Evolutionary conservation across 768 basidiomycete species (phyloP).

Genomic region (Coprinopsis strossmayeri): DNA sequence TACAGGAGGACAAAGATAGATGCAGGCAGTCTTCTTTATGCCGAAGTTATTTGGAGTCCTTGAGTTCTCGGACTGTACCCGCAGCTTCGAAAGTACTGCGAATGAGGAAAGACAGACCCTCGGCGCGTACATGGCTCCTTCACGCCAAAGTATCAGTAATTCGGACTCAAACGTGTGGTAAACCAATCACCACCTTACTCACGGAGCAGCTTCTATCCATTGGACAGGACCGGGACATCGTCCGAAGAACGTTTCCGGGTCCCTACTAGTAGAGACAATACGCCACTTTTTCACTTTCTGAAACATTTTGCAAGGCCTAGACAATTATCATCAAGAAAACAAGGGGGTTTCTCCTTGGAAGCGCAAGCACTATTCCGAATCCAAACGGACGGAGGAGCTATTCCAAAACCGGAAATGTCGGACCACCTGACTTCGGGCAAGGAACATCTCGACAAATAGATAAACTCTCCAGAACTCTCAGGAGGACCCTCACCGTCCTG

Average conservation of each 20-base stretch:
- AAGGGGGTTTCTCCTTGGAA: too few relatives aligned
- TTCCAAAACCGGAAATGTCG: conserved; percentile 1
- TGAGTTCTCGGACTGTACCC: too few relatives aligned
- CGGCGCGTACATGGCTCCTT: not conserved
- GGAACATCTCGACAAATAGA: not conserved
- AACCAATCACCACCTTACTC: not conserved
- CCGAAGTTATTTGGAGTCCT: too few relatives aligned
- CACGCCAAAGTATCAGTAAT: not conserved
- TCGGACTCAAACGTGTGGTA: not conserved
- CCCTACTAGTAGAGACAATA: not conserved
- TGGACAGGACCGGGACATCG: not conserved
- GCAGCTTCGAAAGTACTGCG: not conserved
- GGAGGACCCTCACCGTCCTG: conserved; percentile 3
- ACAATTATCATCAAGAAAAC: not conserved
- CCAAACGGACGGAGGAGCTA: not conserved
- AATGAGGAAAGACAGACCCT: not conserved
- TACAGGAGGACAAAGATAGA: too few relatives aligned
- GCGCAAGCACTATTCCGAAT: not conserved
- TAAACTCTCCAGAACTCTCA: not conserved
- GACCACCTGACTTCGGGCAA: conserved; percentile 7
- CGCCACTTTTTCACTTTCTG: not conserved
- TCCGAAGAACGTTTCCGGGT: not conserved
- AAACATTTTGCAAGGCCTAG: not conserved
- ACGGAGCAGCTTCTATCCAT: not conserved
- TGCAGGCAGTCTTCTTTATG: too few relatives aligned